Conservation (phyloP, 2,329 filamentous ascomycete species). For the Ilyonectria robusta region DNA sequence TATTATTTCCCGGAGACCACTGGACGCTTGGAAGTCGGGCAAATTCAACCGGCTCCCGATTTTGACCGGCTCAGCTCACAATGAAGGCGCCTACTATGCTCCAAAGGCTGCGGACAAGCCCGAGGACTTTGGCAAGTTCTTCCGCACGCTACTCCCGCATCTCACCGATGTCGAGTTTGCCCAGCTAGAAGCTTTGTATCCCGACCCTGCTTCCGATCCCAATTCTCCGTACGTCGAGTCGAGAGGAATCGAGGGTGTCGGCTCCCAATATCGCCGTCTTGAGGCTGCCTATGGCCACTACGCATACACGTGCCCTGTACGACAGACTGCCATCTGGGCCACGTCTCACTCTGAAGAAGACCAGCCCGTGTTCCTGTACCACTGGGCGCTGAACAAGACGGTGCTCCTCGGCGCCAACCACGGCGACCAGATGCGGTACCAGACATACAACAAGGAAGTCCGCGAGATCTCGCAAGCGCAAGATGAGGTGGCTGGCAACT, state of each 20-base stretch:
- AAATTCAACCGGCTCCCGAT: constrained; percentile 51
- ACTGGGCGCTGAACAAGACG: constrained; percentile 50
- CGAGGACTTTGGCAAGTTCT: constrained; percentile 47
- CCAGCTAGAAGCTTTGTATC: constrained; percentile 38
- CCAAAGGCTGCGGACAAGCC: constrained; percentile 35
- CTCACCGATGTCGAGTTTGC: constrained; percentile 33
- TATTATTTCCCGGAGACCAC: constrained; percentile 48
- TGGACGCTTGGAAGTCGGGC: constrained; percentile 52
- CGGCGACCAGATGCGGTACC: constrained; percentile 44
- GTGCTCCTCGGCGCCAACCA: constrained; percentile 42
- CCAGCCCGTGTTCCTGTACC: constrained; percentile 47
- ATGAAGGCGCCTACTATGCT: constrained; percentile 51
- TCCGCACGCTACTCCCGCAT: constrained; percentile 46
- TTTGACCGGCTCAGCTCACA: constrained; percentile 47
- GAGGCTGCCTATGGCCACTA: constrained; percentile 45
- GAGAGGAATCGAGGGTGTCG: constrained; percentile 30
- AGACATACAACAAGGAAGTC: constrained; percentile 58
- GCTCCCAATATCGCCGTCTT: constrained; percentile 38
- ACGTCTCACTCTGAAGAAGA: constrained; percentile 33
- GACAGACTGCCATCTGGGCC: constrained; percentile 43
- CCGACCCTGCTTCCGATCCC: constrained; percentile 36
- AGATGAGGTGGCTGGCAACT: constrained; percentile 37
- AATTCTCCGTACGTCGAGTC: constrained; percentile 37
- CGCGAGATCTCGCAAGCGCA: constrained; percentile 52
- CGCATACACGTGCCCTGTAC: constrained; percentile 42